phyloP scores from a whole-genome alignment of 495 filamentous ascomycete genomes.

The Xylaria venustula region DNA sequence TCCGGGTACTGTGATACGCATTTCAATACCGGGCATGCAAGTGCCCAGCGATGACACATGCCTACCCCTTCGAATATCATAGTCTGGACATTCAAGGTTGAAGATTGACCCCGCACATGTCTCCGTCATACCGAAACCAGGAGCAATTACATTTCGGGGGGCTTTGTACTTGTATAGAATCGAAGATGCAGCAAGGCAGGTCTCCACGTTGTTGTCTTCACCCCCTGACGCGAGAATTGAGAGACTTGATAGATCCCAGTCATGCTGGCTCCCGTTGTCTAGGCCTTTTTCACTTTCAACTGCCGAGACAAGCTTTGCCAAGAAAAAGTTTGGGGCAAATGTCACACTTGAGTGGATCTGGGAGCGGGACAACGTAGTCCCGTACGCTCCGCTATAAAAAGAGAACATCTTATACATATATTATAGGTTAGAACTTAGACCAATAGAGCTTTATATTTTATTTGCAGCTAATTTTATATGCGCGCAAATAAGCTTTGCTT shows the following conservation, averaged over 20 bases:
- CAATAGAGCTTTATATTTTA: too few relatives aligned
- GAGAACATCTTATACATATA: too few relatives aligned
- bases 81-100: conserved; percentile 34
- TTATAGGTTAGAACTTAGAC: too few relatives aligned
- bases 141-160: conserved; percentile 38
- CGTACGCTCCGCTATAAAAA: too few relatives aligned
- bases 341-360: too few relatives aligned
- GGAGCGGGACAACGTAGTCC: too few relatives aligned
- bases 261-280: neutral
- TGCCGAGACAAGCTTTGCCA: conserved; percentile 28
- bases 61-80: conserved; percentile 26
- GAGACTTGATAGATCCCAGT: neutral
- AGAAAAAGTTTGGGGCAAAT: conserved; percentile 59
- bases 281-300: neutral
- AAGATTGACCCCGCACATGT: conserved; percentile 51
- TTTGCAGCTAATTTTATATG: too few relatives aligned
- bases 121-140: conserved; percentile 58
- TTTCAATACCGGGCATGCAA: conserved; percentile 39
- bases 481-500: too few relatives aligned
- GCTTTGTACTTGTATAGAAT: conserved; percentile 35
- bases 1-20: conserved; percentile 37
- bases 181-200: conserved; percentile 22
- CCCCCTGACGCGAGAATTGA: conserved; percentile 26
- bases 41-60: conserved; percentile 41
- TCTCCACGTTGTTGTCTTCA: conserved; percentile 20